Evolutionary conservation across 805 yeast species (phyloP), one percentile per base, ranked within the genome.

Genomic region (Lipomyces mesembrius): DNA sequence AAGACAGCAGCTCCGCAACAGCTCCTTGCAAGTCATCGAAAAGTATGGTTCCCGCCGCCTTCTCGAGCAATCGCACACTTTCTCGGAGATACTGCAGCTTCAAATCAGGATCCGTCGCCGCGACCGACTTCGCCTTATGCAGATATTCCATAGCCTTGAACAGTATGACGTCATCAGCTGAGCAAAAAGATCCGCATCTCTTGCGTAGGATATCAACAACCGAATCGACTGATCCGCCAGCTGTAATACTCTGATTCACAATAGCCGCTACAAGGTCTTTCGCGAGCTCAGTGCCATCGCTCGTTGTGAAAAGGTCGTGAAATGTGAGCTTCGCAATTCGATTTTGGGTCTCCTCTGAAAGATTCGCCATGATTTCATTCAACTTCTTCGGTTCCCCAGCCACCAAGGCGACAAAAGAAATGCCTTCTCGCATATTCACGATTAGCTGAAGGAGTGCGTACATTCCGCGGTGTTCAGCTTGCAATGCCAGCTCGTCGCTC

Each of bases 71-170:
- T 60, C 84, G 83, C 14, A 91, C 90, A 0, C 98, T 91, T 69
- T 88, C 87, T 57, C 85, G 83, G 72, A 95, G 81, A 68, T 83
- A 85, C 73, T 91, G 88, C 67, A 85, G 83, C 66, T 85, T 79
- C 62, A 88, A 84, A 62, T 93, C 97, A 54, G 83, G 83, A 75
- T 93, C 97, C 2, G 74, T 69, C 11, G 81, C 77, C 1, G 91
- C 91, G 67, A 87, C 85, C 65, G 87, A 90, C 74, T 88, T 90
- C 0, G 98, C 98, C 73, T 89, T 87, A 65, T 94, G 90, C 73
- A 95, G 82, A 76, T 90, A 92, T 77, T 95, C 99, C 73, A 92
- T 87, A 0, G 98, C 98, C 77, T 94, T 90, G 82, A 93, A 95
- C 14, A 95, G 91, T 67, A 92, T 83, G 34, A 95, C 97, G 78